phyloP scores from a whole-genome alignment of 768 basidiomycete genomes.

The Thelephora aurantiotincta region DNA sequence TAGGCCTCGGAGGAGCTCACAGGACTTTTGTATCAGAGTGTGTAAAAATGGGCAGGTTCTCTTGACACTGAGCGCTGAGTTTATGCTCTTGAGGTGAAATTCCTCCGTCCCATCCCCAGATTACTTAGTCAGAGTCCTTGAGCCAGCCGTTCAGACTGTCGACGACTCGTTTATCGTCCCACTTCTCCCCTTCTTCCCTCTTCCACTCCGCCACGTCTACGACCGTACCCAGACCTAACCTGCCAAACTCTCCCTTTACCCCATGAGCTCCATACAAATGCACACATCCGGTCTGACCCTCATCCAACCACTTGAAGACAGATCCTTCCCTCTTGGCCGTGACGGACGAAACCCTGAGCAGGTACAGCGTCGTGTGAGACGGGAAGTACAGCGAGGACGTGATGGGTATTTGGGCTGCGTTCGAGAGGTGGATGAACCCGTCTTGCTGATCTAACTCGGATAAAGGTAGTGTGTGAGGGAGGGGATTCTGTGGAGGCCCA shows the following conservation, averaged over 20 bases:
- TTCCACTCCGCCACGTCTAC: constrained; percentile 6
- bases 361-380: constrained; percentile 11
- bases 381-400: constrained; percentile 27
- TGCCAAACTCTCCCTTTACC: constrained; percentile 11
- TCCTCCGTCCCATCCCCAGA: no score
- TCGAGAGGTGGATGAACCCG: constrained; percentile 35
- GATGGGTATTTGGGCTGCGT: constrained; percentile 20
- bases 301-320: constrained; percentile 16
- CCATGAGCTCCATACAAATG: constrained; percentile 10
- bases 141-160: no score
- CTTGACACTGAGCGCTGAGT: no score
- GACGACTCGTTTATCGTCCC: neutral
- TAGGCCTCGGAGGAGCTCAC: no score
- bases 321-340: constrained; percentile 9
- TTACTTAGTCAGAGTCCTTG: no score
- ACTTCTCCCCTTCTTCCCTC: neutral
- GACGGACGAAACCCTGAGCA: constrained; percentile 15
- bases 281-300: constrained; percentile 9
- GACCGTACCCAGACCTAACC: constrained; percentile 11
- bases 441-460: constrained; percentile 25
- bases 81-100: no score
- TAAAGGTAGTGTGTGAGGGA: constrained; percentile 21
- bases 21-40: no score
- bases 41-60: no score
- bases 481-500: constrained; percentile 22